Evolutionary conservation across 73 alveolate genomes (phyloP).

Genomic region (Paramecium sexaurelia): DNA sequence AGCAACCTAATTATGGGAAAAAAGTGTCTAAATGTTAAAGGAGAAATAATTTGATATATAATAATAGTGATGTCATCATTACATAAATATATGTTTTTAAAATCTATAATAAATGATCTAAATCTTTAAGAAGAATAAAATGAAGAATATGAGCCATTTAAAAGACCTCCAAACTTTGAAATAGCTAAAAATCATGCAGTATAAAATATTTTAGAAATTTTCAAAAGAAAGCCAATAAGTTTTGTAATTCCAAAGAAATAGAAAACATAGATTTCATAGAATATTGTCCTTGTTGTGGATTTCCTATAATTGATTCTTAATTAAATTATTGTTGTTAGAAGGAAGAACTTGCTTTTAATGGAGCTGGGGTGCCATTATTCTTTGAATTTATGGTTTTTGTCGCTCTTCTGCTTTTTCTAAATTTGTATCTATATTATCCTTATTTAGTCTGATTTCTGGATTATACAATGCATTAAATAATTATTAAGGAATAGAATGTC

Average conservation of each 20-base stretch:
- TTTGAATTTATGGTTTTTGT: constrained; percentile 12
- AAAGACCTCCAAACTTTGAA: neutral
- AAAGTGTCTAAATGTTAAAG: neutral
- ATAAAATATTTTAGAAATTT: neutral
- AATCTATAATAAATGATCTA: no score
- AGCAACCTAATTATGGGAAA: constrained; percentile 28
- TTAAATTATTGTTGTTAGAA: neutral
- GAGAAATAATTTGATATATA: neutral
- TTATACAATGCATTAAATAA: neutral
- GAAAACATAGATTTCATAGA: neutral
- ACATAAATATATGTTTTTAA: neutral
- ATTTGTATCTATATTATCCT: neutral
- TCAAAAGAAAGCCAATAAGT: neutral
- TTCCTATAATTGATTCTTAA: neutral
- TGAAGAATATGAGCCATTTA: neutral
- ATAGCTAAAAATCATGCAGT: constrained; percentile 37
- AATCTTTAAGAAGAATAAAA: neutral
- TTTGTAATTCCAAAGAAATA: neutral
- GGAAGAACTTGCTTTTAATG: neutral
- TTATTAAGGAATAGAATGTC: neutral
- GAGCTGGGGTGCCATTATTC: constrained; percentile 45
- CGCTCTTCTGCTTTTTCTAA: neutral
- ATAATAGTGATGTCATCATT: neutral
- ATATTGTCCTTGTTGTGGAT: constrained; percentile 51
- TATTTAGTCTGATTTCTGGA: neutral